Conservation (phyloP, 495 filamentous ascomycete genomes). For the Friedmanniomyces simplex region DNA sequence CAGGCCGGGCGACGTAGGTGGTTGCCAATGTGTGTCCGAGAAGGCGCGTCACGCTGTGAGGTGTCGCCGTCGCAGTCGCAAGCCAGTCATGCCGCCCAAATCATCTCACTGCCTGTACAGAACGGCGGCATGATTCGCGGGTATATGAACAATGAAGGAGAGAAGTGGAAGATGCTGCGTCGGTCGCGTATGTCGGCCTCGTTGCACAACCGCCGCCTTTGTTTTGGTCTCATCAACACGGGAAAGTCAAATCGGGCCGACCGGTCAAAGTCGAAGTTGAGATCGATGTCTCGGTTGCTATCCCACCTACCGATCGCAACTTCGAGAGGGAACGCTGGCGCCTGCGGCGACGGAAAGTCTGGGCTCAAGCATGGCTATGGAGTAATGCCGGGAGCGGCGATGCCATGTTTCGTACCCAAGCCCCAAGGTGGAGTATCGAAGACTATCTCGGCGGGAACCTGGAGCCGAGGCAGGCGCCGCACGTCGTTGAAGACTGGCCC, state of each 20-base stretch:
- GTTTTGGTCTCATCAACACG: neutral
- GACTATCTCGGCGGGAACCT: conserved; percentile 10
- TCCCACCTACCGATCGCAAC: neutral
- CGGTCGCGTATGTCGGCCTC: neutral
- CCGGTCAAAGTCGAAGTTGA: conserved; percentile 13
- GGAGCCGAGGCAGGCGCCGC: neutral
- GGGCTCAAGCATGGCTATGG: conserved; percentile 15
- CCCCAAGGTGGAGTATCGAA: conserved; percentile 11
- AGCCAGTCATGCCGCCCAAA: neutral
- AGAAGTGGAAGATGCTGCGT: neutral
- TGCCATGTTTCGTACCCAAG: neutral
- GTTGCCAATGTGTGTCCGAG: neutral
- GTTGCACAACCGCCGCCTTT: neutral
- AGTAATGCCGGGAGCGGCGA: conserved; percentile 6
- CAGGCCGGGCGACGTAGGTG: neutral
- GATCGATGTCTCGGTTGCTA: conserved; percentile 8
- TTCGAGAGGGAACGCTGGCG: neutral
- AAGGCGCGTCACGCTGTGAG: neutral
- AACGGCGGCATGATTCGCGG: neutral
- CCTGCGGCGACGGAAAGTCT: conserved; percentile 7
- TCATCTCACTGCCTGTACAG: neutral
- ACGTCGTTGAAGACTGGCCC: neutral
- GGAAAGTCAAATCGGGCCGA: neutral
- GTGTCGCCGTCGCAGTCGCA: neutral
- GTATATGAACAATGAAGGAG: neutral